These are phyloP conservation scores for Chalciporus piperatus DNA, from an alignment of 768 basidiomycete genomes.

Conservation along the genomic window DNA sequence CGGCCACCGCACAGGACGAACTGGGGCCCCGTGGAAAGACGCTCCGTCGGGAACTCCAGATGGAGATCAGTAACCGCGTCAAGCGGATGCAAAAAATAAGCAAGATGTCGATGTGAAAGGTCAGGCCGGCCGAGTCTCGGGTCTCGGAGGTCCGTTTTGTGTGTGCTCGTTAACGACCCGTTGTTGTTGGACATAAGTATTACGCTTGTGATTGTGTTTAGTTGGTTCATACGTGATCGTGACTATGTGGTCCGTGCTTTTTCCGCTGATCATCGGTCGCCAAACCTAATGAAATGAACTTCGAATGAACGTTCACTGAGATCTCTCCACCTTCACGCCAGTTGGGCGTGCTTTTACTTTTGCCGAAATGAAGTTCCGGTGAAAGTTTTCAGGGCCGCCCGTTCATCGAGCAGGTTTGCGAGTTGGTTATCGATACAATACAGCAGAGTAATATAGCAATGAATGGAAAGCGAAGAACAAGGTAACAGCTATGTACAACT, in stretches of 20 bases:
- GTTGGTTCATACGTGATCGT: background rate
- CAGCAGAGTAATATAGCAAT: conserved; percentile 21
- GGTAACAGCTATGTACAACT: conserved; percentile 13
- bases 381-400: background rate
- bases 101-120: conserved; percentile 30
- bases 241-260: background rate
- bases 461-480: conserved; percentile 3
- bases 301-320: no score
- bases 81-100: conserved; percentile 69
- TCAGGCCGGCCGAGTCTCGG: no score
- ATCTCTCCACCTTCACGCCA: background rate
- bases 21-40: conserved; percentile 41
- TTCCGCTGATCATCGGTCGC: no score
- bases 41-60: conserved; percentile 50
- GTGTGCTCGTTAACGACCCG: no score
- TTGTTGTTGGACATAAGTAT: background rate
- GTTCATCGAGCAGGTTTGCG: background rate
- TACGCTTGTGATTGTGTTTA: background rate
- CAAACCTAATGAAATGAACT: no score
- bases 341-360: background rate
- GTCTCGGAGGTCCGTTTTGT: no score
- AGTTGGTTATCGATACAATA: conserved; percentile 17
- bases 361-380: conserved; percentile 15
- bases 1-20: conserved; percentile 52
- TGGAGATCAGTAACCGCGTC: conserved; percentile 59